Evolutionary conservation across 2,329 filamentous ascomycete species (phyloP).

Genomic region (Bipolaris cookei): DNA sequence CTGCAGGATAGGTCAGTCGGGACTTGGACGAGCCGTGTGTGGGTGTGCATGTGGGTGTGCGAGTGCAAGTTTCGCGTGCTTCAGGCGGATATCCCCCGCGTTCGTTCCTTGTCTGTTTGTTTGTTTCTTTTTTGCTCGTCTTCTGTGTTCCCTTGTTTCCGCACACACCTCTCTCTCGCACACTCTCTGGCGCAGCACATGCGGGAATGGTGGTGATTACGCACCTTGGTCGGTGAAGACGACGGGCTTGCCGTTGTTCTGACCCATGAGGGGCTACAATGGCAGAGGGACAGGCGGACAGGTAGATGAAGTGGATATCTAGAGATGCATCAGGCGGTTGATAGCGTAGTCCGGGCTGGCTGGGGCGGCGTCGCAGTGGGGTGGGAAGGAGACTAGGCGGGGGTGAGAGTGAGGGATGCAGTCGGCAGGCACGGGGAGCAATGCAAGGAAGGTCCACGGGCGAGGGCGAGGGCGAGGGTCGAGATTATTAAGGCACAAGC

Average conservation of each 20-base stretch:
- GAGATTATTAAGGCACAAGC: slow-evolving; percentile 13
- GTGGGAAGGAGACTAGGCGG: slow-evolving; percentile 13
- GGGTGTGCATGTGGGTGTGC: background rate
- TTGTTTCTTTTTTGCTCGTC: no score
- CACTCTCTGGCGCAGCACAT: background rate
- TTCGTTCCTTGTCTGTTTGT: background rate
- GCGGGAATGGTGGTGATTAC: slow-evolving; percentile 31
- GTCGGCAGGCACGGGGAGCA: slow-evolving; percentile 1
- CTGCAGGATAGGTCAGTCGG: slow-evolving; percentile 56
- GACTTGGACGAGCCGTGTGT: background rate
- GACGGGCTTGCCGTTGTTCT: slow-evolving; percentile 92
- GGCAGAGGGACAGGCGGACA: slow-evolving; percentile 33
- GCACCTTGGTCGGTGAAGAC: slow-evolving; percentile 91
- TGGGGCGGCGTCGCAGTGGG: slow-evolving; percentile 17
- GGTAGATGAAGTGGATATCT: slow-evolving; percentile 17
- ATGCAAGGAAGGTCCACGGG: background rate
- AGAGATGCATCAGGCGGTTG: slow-evolving; percentile 35
- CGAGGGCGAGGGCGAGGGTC: slow-evolving; percentile 1
- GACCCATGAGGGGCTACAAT: slow-evolving; percentile 72
- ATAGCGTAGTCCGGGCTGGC: background rate
- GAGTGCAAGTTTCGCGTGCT: background rate
- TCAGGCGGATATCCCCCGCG: background rate
- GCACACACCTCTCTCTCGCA: background rate
- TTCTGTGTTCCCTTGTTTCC: background rate
- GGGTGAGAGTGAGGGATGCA: slow-evolving; percentile 9